Evolutionary conservation across 2,329 filamentous ascomycete species (phyloP), one percentile per base, ranked within the genome.

Genomic region (Penicillium fuscoglaucum): DNA sequence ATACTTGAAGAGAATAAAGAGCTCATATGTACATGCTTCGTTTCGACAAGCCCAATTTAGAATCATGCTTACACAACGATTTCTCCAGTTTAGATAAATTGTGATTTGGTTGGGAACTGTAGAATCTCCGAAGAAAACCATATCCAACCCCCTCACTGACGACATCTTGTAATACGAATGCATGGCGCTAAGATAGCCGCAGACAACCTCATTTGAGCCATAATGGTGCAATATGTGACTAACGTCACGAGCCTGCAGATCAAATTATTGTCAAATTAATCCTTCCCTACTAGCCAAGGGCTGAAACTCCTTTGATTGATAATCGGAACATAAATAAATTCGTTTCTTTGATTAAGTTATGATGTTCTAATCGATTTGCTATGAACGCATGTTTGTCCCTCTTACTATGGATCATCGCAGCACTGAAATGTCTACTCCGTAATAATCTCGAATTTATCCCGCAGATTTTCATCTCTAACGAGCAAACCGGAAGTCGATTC

Each of bases 401-500:
- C 31, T 33, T 15, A 5, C 12, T 33, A 28, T 9, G 28, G 28
- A 28, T 6, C 4, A 29, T 45, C 10, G 8, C 5, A 19, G 17
- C 9, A 33, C 33, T 15, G 6, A 6, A 9, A 9, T 33, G 13
- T 48, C 7, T 7, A 21, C 19, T 21, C 19, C 19, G 19, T 21
- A 10, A 19, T 46, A 3, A 6, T 15, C 0, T 19, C 6, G 1
- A 21, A 8, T n/a, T 47, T 57, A 28, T 13, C 6, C 26, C 3
- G 6, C 3, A 29, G 17, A n/a, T 13, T 12, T 6, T 12, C 2
- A 19, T 6, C 6, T 29, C 6, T 31, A 68, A 46, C 65, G 64
- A 31, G 65, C 59, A 57, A 72, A 69, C 41, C 69, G 50, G 50
- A 72, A 72, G 41, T 71, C 70, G 41, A 57, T 62, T 55, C 83